Percentiles rank a stretch among this genome's conserved stretches.
These are phyloP conservation scores for Zelonia costaricensis DNA, from an alignment of 208 protist species.

Conservation along the genomic window DNA sequence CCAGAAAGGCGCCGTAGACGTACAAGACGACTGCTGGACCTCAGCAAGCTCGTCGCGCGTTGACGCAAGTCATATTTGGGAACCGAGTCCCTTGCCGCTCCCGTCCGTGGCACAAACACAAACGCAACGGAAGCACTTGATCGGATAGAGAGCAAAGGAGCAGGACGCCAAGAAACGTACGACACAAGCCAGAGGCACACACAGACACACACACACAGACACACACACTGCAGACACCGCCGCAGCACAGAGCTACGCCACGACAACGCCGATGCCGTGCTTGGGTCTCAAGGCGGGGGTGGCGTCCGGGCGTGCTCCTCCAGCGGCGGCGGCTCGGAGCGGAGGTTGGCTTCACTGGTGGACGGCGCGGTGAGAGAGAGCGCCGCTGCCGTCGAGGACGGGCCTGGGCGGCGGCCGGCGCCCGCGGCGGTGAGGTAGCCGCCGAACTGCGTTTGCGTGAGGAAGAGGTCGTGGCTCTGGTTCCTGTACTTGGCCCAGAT, in stretches of 20 bases:
- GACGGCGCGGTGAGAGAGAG: constrained; percentile 29
- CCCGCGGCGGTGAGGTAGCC: constrained; percentile 57
- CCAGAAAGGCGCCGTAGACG: too few relatives aligned
- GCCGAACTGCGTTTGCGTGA: constrained; percentile 54
- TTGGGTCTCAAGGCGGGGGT: not conserved
- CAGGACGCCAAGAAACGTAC: not conserved
- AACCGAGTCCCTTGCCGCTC: too few relatives aligned
- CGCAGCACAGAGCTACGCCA: not conserved
- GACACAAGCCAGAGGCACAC: not conserved
- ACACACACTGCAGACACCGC: not conserved
- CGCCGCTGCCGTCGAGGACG: constrained; percentile 1
- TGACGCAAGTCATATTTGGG: too few relatives aligned
- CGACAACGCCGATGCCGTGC: too few relatives aligned
- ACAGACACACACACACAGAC: constrained; percentile 1
- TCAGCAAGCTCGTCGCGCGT: too few relatives aligned
- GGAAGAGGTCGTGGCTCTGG: constrained; percentile 93
- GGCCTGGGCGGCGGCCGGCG: not conserved
- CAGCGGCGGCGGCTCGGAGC: constrained; percentile 33
- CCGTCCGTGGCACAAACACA: too few relatives aligned
- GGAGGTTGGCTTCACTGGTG: constrained; percentile 15
- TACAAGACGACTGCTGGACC: too few relatives aligned
- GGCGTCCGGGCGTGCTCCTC: constrained; percentile 10
- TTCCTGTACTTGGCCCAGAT: constrained; percentile 90
- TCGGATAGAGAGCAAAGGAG: too few relatives aligned
- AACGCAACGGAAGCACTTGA: too few relatives aligned